Evolutionary conservation across 2,329 filamentous ascomycete species (phyloP), one percentile per base, ranked within the genome.

Genomic region (Sphaerulina musiva): DNA sequence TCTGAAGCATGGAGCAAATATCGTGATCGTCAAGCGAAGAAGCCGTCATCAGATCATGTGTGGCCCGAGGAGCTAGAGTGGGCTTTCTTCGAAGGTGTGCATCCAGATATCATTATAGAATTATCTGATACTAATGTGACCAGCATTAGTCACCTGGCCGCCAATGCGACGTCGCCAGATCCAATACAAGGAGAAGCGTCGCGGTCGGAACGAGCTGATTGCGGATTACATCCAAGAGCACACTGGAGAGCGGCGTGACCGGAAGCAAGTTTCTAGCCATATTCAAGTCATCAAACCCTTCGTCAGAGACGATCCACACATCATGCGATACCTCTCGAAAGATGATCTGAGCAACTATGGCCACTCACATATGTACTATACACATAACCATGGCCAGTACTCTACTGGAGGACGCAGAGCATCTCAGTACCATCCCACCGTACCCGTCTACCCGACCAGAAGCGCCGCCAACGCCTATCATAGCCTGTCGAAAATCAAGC

Each of bases 261-360:
- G 81, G 48, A 84, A 84, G 66, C 79, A 84, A 63, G 78, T 84
- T 4, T 84, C 81, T 0, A 84, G 81, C 61, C 81, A 84, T 64
- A 76, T 84, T 26, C 81, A 84, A 66, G 80, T 84, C 2, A 71
- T 84, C 17, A 81, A 81, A 65, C 75, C 74, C 10, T 78, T 80
- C 55, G 70, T 83, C 38, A 73, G 74, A 58, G 72, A 75, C 4
- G 75, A 80, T 56, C 74, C 76, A 29, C 70, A 74, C 55, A 79
- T 75, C 57, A 69, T 75, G 66, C 61, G 66, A 46, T 73, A 70
- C 53, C 69, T 76, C 59, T 70, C 72, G 5, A 70, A 66, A 49
- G 64, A 68, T 34, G 69, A 72, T 51, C 59, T 69, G 46, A 61
- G 62, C 14, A 39, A 23, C 40, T 17, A 40, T 14, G 53, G 54